Evolutionary conservation across 2,329 filamentous ascomycete species (phyloP), one percentile per base, ranked within the genome.

Genomic region (Penicillium occitanis): DNA sequence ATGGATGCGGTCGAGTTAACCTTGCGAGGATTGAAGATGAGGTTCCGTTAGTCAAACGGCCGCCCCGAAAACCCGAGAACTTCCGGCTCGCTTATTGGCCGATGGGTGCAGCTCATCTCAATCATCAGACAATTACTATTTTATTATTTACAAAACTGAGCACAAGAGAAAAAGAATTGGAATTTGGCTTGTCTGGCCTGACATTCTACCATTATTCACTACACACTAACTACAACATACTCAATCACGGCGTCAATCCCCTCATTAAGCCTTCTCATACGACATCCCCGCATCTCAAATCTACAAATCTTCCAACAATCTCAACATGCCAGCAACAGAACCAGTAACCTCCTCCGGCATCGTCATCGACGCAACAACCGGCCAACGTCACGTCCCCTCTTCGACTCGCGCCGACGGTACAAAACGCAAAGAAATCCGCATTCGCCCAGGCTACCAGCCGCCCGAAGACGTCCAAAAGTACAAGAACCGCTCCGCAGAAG

Each of bases 401-500:
- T 98, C 94, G 0, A 83, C 88, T 51, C 90, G 96, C 64, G 82
- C 95, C 28, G 95, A 99, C 76, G 95, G 95, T 66, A 92, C 90
- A 61, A 91, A 91, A n/a, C 88, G 95, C 65, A 96, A 91, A 75
- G 94, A 97, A 74, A 98, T 98, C 76, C 92, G 92, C 74, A 92
- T 99, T 68, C 88, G 92, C 35, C 94, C 95, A 0, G 96, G 95
- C 63, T 99, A 97, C 80, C 89, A 89, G 40, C 96, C 95, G 1
- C 92, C 93, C 0, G 95, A 99, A 80, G 95, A 99, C 79, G 90
- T 98, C 69, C 93, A 97, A 75, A 84, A 97, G 55, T 99, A 99
- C 86, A 96, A 93, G 82, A 97, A 96, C 79, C 89, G 91, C 66
- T 93, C 90, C 1, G 93, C 93, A 60, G 91, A 95, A 76, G 88